Conservation (phyloP, 345 rosid genomes). For the sweet orange (Citrus sinensis) region DNA sequence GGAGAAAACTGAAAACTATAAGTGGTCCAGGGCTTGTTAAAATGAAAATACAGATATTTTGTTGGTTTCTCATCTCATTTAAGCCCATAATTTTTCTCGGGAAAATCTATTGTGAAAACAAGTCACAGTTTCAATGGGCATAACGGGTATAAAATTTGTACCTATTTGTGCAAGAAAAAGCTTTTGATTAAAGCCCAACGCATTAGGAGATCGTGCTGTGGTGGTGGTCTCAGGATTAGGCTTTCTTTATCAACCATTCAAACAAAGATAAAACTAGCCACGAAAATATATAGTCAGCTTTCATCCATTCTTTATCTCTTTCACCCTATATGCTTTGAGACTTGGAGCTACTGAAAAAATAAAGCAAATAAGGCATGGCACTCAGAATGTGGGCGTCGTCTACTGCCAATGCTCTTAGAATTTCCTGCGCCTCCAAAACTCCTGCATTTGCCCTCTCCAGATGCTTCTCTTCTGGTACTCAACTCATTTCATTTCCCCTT, state of each 20-base stretch:
- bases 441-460: slow-evolving; percentile 61
- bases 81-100: too few relatives aligned
- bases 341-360: background rate
- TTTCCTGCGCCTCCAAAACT: slow-evolving; percentile 55
- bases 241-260: slow-evolving; percentile 70
- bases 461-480: slow-evolving; percentile 73
- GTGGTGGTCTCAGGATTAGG: slow-evolving; percentile 52
- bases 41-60: too few relatives aligned
- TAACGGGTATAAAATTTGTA: too few relatives aligned
- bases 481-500: background rate
- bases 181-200: too few relatives aligned
- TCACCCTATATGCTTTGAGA: background rate
- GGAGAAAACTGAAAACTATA: too few relatives aligned
- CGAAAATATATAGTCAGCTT: background rate
- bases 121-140: too few relatives aligned
- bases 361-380: slow-evolving; percentile 44
- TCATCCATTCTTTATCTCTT: background rate
- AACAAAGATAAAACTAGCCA: slow-evolving; percentile 44
- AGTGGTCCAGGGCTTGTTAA: too few relatives aligned
- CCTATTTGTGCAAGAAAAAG: too few relatives aligned
- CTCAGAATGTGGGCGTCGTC: slow-evolving; percentile 96
- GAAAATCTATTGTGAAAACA: too few relatives aligned
- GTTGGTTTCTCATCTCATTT: too few relatives aligned
- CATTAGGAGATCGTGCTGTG: background rate
- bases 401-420: slow-evolving; percentile 75